Conservation (phyloP, 257 asterid species). For the Gentiana dahurica region DNA sequence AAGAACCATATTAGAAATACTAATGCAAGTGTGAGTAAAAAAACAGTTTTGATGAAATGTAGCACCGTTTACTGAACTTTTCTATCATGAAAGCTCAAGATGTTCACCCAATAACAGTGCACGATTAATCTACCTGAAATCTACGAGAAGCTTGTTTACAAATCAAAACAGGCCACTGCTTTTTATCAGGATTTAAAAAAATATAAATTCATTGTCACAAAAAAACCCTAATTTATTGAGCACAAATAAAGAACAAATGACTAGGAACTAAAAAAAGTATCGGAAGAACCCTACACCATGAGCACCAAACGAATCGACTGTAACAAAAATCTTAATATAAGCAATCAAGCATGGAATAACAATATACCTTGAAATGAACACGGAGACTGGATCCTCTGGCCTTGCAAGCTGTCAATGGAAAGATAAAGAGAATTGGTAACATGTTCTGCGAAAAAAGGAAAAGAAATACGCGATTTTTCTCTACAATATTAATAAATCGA, state of each 20-base stretch:
- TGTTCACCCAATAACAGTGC: conserved; percentile 71
- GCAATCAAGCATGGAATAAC: too few species aligned
- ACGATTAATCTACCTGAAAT: conserved; percentile 36
- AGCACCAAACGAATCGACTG: neutral
- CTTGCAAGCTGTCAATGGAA: conserved; percentile 58
- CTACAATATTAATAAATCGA: neutral
- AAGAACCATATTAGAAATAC: too few species aligned
- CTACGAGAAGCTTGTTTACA: conserved; percentile 43
- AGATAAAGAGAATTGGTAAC: neutral
- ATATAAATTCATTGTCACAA: too few species aligned
- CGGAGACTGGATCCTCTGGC: conserved; percentile 69
- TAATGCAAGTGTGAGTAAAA: too few species aligned
- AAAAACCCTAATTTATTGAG: too few species aligned
- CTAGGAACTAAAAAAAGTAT: too few species aligned
- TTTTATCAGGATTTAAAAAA: conserved; percentile 22
- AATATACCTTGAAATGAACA: conserved; percentile 63
- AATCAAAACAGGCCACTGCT: conserved; percentile 43
- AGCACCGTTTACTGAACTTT: conserved; percentile 45
- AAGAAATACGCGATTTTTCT: neutral
- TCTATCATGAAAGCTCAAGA: conserved; percentile 19
- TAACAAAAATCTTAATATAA: too few species aligned
- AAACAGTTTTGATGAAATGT: conserved; percentile 1
- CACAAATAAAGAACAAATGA: too few species aligned
- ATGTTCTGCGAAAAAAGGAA: neutral
- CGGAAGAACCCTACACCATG: too few species aligned